Percentiles rank a stretch among this genome's conserved stretches.
Evolutionary conservation across 805 yeast species (phyloP).

Genomic region (Candida schatavii): DNA sequence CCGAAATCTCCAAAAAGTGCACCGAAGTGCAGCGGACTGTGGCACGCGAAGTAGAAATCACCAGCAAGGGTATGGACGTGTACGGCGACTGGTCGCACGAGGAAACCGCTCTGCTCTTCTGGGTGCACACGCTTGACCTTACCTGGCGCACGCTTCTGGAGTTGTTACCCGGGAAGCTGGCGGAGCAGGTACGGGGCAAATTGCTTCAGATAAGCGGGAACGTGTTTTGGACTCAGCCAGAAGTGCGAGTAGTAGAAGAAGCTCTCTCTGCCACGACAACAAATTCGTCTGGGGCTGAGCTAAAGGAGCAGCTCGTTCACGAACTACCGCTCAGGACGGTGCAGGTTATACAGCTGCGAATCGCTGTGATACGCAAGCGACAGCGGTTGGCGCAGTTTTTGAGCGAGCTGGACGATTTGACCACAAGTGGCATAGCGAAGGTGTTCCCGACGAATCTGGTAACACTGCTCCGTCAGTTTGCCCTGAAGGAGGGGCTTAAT

Average conservation of each 20-base stretch:
- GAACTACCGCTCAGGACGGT: constrained; percentile 2
- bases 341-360: background rate
- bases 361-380: background rate
- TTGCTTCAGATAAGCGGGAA: constrained; percentile 4
- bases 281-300: too few relatives aligned
- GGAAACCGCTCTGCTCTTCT: background rate
- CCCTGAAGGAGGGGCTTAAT: background rate
- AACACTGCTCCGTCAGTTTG: background rate
- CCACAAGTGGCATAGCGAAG: background rate
- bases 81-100: constrained; percentile 1
- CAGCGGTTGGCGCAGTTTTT: background rate
- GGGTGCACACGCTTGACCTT: constrained; percentile 1
- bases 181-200: constrained; percentile 1
- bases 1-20: background rate
- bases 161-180: background rate
- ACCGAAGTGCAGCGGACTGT: background rate
- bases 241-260: background rate
- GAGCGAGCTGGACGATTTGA: background rate
- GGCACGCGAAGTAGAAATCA: background rate
- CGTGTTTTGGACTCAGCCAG: constrained; percentile 2
- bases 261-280: background rate
- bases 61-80: background rate
- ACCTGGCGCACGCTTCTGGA: background rate
- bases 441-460: background rate
- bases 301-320: background rate